Conservation (phyloP, 495 filamentous ascomycete species). For the Daldinia loculata region DNA sequence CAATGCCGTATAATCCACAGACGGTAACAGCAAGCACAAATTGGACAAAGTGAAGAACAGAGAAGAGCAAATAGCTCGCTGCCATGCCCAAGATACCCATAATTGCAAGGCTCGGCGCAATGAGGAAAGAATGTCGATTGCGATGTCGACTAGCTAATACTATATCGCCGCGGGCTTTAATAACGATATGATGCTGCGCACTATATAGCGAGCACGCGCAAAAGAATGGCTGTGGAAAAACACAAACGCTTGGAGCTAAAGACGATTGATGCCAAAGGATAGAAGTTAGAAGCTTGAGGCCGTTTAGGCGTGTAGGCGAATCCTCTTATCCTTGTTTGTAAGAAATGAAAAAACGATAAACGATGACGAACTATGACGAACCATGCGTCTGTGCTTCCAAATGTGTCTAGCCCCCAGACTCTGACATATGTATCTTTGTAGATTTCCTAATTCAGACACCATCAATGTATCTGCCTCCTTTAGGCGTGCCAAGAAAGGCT, state of each 20-base stretch:
- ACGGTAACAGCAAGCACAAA: constrained; percentile 79
- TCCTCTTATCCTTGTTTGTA: constrained; percentile 8
- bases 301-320: background rate
- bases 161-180: background rate
- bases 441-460: background rate
- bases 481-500: background rate
- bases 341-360: background rate
- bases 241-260: background rate
- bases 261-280: background rate
- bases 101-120: background rate
- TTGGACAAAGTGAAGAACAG: constrained; percentile 71
- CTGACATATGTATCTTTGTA: background rate
- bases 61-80: constrained; percentile 55
- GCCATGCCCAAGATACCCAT: constrained; percentile 50
- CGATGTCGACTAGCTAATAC: background rate
- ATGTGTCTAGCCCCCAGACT: background rate
- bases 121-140: background rate
- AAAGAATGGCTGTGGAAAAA: background rate
- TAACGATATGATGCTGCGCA: background rate
- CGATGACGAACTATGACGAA: background rate
- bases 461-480: background rate
- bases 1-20: constrained; percentile 78
- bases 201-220: background rate
- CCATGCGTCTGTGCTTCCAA: background rate
- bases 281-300: background rate